Base-by-base conservation (phyloP, 2,329 filamentous ascomycete species). In the Colletotrichum truncatum region DNA sequence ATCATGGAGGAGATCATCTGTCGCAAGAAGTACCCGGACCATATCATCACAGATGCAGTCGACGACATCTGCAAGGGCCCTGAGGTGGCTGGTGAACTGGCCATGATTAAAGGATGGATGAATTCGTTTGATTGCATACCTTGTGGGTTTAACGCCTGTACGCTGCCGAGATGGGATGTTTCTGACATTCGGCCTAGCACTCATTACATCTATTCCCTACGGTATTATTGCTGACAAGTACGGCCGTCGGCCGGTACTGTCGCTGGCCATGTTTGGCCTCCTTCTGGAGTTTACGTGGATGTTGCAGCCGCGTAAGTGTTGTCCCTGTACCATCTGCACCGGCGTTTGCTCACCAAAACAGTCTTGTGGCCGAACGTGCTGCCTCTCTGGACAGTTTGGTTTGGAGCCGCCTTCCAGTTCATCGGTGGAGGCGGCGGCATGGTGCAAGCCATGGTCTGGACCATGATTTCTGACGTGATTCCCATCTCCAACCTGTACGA, bases 1-100 rank as follows among this genome's bases (percentile, higher is more conserved):
- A 79, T 88, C 53, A 80, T 84, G 68, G 86, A 89, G 71, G 78
- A 80, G 54, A 80, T 87, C 46, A 80, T 87, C 45, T 89, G 87
- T 72, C 81, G 82, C 23, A 70, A 77, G 14, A 78, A 82, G 66
- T 84, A 82, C 67, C 80, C 82, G 5, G 74, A 79, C 2, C 73
- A 80, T 45, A 69, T 76, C 23, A 72, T 79, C 1, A 58, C 65
- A 45, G 70, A 54, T 3, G 66, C 74, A 70, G 54, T 74, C 2
- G 83, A 86, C 60, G 71, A 76, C 45, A 75, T 78, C 6, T 88
- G 86, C 75, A 88, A 88, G 70, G 72, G 73, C 3, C 71, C 76
- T 0, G 73, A 76, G 3, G 83, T 89, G 1, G 85, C 88, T 68
- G 77, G 80, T 25, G 78, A 80, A 18, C 75, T 89, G 43, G 84